A percentile compares a stretch with the other conserved stretches of the same genome.
Evolutionary conservation across 2,329 filamentous ascomycete species (phyloP).

Genomic region (Epichloe brachyelytri): DNA sequence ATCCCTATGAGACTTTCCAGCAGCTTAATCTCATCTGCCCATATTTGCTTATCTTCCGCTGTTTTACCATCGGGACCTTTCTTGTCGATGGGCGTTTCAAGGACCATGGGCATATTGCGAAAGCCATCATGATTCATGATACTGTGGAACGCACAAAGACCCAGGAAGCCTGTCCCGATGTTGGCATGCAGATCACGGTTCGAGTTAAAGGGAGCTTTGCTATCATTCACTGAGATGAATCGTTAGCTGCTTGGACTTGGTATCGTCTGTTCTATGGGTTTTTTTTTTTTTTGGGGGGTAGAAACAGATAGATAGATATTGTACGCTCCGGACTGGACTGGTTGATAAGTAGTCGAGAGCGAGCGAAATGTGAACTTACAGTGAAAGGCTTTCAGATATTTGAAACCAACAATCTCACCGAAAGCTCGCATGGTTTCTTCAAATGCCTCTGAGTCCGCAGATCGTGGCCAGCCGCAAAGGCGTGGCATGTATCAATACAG

Average conservation of each 20-base stretch:
- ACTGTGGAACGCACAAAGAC: conserved; percentile 79
- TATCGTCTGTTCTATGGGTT: too few species aligned
- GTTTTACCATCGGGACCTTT: conserved; percentile 52
- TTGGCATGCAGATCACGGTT: conserved; percentile 88
- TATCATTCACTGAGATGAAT: conserved; percentile 59
- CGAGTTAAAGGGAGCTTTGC: conserved; percentile 74
- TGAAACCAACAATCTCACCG: conserved; percentile 60
- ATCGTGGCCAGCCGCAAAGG: conserved; percentile 90
- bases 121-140: conserved; percentile 74
- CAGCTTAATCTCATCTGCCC: conserved; percentile 91
- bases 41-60: conserved; percentile 67
- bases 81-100: conserved; percentile 88
- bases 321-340: background rate
- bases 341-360: background rate
- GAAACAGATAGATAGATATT: too few species aligned
- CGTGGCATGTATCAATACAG: conserved; percentile 93
- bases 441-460: conserved; percentile 62
- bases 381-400: conserved; percentile 77
- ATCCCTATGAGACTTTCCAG: conserved; percentile 79
- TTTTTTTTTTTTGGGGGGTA: background rate
- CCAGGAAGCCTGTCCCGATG: conserved; percentile 89
- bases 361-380: conserved; percentile 15
- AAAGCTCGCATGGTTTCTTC: conserved; percentile 62
- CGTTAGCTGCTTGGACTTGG: background rate
- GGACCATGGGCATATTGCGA: conserved; percentile 71